Conservation (phyloP, 345 rosid species). For the Alliaria petiolata region DNA sequence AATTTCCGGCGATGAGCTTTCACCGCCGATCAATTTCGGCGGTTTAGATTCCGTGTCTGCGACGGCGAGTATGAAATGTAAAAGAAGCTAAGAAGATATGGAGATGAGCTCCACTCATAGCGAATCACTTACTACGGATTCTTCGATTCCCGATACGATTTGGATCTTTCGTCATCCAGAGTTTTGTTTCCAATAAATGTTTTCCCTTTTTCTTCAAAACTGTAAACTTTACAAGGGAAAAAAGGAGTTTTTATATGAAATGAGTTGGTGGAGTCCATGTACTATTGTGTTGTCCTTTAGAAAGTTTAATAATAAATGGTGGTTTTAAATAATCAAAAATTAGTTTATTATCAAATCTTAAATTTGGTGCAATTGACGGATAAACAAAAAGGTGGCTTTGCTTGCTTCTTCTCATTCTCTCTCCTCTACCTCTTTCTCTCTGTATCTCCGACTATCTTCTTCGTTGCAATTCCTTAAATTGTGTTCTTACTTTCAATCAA, state of each 20-base stretch:
- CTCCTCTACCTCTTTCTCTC: neutral
- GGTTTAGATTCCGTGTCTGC: no score
- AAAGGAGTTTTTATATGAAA: neutral
- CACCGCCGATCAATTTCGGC: slow-evolving; percentile 9
- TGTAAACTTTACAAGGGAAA: neutral
- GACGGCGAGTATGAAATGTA: neutral
- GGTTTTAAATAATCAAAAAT: neutral
- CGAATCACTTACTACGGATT: neutral
- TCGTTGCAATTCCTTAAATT: slow-evolving; percentile 19
- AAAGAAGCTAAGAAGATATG: neutral
- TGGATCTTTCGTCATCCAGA: no score
- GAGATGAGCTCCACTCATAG: slow-evolving; percentile 11
- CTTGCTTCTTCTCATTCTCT: slow-evolving; percentile 22
- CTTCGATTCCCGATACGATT: no score
- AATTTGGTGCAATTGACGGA: slow-evolving; percentile 24
- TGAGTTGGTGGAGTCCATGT: neutral
- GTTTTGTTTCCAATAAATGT: neutral
- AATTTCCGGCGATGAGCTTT: neutral
- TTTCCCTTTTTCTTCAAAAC: neutral
- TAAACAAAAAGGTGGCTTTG: slow-evolving; percentile 8
- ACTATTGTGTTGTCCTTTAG: neutral
- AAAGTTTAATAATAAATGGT: slow-evolving; percentile 8
- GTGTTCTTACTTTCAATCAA: neutral
- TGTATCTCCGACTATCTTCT: neutral
- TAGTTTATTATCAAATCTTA: slow-evolving; percentile 20